Conservation (phyloP, 768 basidiomycete species). For the Lactifluus piperatus region DNA sequence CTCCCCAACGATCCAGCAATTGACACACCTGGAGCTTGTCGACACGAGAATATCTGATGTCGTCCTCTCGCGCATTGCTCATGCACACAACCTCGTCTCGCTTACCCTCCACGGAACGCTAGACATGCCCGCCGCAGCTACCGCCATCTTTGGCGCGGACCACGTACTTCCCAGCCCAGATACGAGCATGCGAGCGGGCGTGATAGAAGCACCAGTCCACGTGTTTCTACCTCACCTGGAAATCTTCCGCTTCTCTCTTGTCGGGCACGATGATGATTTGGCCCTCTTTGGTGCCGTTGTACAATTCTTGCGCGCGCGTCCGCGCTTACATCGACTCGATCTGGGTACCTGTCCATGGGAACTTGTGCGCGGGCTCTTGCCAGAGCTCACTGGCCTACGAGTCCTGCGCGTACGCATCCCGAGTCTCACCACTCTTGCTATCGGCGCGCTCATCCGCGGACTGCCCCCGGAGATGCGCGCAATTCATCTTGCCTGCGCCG, state of each 20-base stretch:
- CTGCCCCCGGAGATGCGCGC: conserved; percentile 39
- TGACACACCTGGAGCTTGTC: conserved; percentile 63
- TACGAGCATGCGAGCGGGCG: neutral
- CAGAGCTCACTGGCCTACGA: conserved; percentile 41
- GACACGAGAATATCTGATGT: conserved; percentile 59
- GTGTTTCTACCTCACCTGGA: conserved; percentile 56
- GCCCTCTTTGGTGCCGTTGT: conserved; percentile 45
- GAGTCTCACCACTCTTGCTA: conserved; percentile 34
- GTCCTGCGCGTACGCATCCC: conserved; percentile 52
- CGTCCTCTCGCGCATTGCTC: conserved; percentile 54
- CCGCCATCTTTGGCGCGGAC: conserved; percentile 53
- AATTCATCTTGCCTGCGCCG: conserved; percentile 42
- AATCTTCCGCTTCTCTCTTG: conserved; percentile 53
- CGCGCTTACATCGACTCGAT: conserved; percentile 45
- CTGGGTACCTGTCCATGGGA: conserved; percentile 62
- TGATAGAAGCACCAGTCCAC: conserved; percentile 26
- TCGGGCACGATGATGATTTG: conserved; percentile 52
- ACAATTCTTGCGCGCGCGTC: conserved; percentile 42
- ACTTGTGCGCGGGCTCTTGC: conserved; percentile 41
- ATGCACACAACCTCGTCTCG: conserved; percentile 51
- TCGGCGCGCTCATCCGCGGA: conserved; percentile 30
- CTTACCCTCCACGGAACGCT: conserved; percentile 61
- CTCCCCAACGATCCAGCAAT: conserved; percentile 51
- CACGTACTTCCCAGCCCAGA: conserved; percentile 42
- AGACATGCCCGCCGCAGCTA: conserved; percentile 47